Conservation (phyloP, 2,329 filamentous ascomycete genomes). For the Aspergillus sojae region DNA sequence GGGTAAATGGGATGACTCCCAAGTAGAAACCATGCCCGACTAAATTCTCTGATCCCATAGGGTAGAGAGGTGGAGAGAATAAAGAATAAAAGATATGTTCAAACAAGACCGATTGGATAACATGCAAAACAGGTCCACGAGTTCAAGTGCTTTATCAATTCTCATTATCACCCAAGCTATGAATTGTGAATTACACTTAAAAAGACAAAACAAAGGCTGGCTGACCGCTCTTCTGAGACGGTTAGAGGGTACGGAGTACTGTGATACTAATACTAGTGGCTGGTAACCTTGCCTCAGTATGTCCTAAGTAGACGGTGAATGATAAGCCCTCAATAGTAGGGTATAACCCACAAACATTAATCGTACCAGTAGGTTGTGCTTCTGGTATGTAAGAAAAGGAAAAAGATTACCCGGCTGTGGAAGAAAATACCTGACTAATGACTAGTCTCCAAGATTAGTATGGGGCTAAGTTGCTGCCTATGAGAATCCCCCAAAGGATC, state of each 20-base stretch:
- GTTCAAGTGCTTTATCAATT: neutral
- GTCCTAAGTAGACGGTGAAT: neutral
- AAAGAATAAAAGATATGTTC: neutral
- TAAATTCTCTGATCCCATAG: conserved; percentile 13
- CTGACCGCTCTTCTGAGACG: conserved; percentile 9
- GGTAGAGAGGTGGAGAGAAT: conserved; percentile 8
- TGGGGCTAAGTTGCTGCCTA: neutral
- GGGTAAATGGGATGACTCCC: neutral
- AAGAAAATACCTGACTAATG: neutral
- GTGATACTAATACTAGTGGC: neutral
- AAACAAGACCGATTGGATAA: conserved; percentile 4
- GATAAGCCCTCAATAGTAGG: neutral
- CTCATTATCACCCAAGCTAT: neutral
- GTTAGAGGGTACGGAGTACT: neutral
- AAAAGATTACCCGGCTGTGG: neutral
- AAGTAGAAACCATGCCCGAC: neutral
- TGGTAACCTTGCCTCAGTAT: neutral
- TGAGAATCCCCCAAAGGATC: conserved; percentile 16
- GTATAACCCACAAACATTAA: neutral
- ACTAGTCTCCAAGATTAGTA: neutral
- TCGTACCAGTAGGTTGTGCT: neutral
- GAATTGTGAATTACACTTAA: neutral
- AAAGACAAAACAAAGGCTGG: neutral
- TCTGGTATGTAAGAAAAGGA: neutral
- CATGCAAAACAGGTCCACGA: neutral